Percentiles rank a stretch among this genome's conserved stretches.
Conservation (phyloP, 306 rosid genomes). For the Trichosanthes cucumerina region DNA sequence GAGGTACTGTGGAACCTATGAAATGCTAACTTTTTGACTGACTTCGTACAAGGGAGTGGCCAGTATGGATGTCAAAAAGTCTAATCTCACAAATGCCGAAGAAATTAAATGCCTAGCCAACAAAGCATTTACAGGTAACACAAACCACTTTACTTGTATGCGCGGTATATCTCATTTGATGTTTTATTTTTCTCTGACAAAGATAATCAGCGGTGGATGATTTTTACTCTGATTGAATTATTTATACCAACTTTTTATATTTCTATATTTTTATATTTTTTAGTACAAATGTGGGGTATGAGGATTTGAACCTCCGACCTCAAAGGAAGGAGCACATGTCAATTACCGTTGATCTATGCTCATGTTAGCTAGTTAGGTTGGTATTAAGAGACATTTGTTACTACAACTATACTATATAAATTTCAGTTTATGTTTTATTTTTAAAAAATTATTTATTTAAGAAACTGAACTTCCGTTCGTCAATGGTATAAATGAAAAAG, state of each 20-base stretch:
- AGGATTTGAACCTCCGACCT: too few relatives aligned
- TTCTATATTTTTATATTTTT: too few relatives aligned
- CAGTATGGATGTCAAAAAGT: conserved; percentile 47
- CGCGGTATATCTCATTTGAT: background rate
- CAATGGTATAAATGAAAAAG: background rate
- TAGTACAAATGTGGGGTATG: too few relatives aligned
- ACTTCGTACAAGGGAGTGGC: conserved; percentile 16
- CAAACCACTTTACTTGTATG: conserved; percentile 4
- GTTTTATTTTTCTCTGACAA: background rate
- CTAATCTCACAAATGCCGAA: conserved; percentile 54
- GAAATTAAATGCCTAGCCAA: conserved; percentile 72
- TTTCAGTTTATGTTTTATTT: background rate
- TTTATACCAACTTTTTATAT: background rate
- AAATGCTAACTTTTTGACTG: background rate
- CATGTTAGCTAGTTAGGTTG: background rate
- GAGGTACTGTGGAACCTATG: background rate
- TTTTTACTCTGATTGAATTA: background rate
- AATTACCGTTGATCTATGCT: too few relatives aligned
- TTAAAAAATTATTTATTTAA: background rate
- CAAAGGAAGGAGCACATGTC: too few relatives aligned
- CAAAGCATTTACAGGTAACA: conserved; percentile 70
- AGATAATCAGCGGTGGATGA: background rate
- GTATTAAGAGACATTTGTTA: background rate
- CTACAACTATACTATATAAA: background rate
- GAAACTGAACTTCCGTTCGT: background rate